Evolutionary conservation across 2,329 filamentous ascomycete species (phyloP), one percentile per base, ranked within the genome.

Genomic region (Stachybotrys elegans): DNA sequence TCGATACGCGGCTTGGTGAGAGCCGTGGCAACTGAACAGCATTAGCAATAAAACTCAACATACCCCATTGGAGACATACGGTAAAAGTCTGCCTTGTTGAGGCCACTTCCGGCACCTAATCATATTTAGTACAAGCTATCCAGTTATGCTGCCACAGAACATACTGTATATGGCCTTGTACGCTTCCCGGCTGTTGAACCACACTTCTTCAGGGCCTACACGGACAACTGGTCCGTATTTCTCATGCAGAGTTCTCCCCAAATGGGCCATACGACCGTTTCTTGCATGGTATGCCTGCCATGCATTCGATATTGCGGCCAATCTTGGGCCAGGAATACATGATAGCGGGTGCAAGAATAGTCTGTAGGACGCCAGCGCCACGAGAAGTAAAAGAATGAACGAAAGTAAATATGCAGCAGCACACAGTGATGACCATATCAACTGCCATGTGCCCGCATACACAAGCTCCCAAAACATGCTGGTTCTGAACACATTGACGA

Each of bases 61-160:
- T 12, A 9, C 14, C 12, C 13, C 16, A 29, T 27, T 17, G 13
- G 19, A 2, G 14, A 53, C 68, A 51, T 55, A 76, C 75, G 51
- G 40, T 78, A 78, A 35, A 78, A 78, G 13, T 73, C 69, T 0
- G 72, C 73, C 50, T 78, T 78, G 25, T 73, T 69, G 47, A 66
- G 75, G 2, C 71, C 71, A 31, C 63, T 73, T 0, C 68, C 67
- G 6, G 62, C 60, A n/a, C 65, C 74, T 78, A 17, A 14, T 22
- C 4, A 17, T 20, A 13, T 34, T 34, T 16, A 12, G 31, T 12
- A 34, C 20, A 16, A 19, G 16, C 13, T 14, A 20, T 5, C 2
- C 4, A 6, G 19, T 34, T 34, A n/a, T n/a, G n/a, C n/a, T n/a
- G n/a, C n/a, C n/a, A n/a, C n/a, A n/a, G 4, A 2, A 53, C 67